Base-by-base conservation (phyloP, 148 eudicot genomes). In the Cornus kousa region DNA sequence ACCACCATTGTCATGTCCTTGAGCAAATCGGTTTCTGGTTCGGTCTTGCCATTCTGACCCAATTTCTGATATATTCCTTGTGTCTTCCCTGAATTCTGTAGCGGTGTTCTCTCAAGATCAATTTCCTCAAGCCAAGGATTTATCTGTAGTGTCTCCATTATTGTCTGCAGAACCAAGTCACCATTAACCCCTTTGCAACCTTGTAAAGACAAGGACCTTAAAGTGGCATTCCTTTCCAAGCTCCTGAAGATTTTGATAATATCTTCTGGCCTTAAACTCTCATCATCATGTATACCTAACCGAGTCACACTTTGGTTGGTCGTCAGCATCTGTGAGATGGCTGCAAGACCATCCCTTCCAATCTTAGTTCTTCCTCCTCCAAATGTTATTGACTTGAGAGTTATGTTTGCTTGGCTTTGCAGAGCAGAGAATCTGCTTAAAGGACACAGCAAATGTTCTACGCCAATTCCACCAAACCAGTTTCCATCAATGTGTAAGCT, bases 111-210 rank as follows among this genome's bases (percentile, higher is more conserved):
- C 19, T 85, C 83, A 28, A 95, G 94, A 84, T 95, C 97, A 77
- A 95, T 90, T 66, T 90, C 97, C 83, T 95, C 97, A 8, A 95
- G 86, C 97, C 97, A 95, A 37, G 98, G 97, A 84, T 95, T 95
- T 69, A 95, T 87, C 71, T 91, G 93, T 77, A 95, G 74, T 2
- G 87, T 89, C 75, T 87, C 89, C 88, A 88, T 83, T 77, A 95
- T 89, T 1, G 91, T 82, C 73, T 91, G 86, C 14, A 91, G 81
- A 60, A 95, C 90, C 75, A 59, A 28, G 14, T 95, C 94, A 24
- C 98, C 97, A 43, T 77, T 83, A 48, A 93, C 97, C 76, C 98
- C 98, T 81, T 79, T 89, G 78, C 98, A 95, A 65, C 98, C 97
- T 83, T 84, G 90, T 65, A 95, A 82, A 48, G 97, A 93, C 76